Evolutionary conservation across 768 basidiomycete genomes (phyloP), one percentile per base, ranked within the genome.

Genomic region (Fistulinella prunicolor): DNA sequence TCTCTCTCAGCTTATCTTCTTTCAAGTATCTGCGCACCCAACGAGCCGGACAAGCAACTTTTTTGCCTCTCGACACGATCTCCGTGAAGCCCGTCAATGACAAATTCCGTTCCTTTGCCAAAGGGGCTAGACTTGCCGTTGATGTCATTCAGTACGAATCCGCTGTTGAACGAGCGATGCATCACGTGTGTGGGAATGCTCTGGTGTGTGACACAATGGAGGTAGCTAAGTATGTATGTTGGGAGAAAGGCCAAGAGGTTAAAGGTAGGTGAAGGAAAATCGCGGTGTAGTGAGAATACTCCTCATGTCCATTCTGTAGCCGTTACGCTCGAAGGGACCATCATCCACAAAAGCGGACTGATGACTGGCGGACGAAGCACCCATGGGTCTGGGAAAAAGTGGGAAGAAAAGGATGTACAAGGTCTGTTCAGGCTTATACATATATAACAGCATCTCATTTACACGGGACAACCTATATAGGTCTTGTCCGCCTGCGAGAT

Each of bases 51-150:
- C 91, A 94, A 69, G 95, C 95, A 12, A 99, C 96, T 0, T 98
- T 98, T 72, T 88, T 99, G 38, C 96, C 96, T 0, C 83, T 99
- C n/a, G 95, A 98, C 65, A 94, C 93, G 9, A 95, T 98, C 56
- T 90, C 93, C 62, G 86, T 87, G 28, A 97, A 95, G 65, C 85
- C 93, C 2, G 77, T 93, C 54, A 93, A 94, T 55, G 96, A 98
- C 70, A 94, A 93, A 65, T 93, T 89, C 70, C 85, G 96, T 20
- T 85, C 87, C 6, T 91, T 94, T 61, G 90, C 87, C 3, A 90
- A 92, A 57, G 90, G 89, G 0, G 88, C 89, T 4, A 73, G 91
- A 37, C 73, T 94, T 7, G 92, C 91, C 6, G 85, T 94, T 22
- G 91, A 94, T 57, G 83, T 92, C 19, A 87, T 94, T 45, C 79